Conservation (phyloP, 257 asterid genomes). For the Lycium barbarum region DNA sequence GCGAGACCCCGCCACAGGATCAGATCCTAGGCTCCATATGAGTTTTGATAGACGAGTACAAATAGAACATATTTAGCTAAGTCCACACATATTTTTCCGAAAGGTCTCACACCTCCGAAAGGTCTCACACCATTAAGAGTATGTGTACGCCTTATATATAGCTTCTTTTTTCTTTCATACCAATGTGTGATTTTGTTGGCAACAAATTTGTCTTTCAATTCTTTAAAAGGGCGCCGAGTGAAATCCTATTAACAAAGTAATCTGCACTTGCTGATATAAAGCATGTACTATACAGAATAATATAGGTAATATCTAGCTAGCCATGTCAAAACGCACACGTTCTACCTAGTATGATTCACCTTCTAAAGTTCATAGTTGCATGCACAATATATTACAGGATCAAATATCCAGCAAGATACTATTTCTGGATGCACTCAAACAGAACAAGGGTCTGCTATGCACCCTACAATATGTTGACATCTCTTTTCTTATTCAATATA, state of each 20-base stretch:
- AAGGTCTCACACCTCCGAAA: no score
- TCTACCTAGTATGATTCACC: not conserved
- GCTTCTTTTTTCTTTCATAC: no score
- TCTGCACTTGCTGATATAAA: slow-evolving; percentile 13
- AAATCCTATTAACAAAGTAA: not conserved
- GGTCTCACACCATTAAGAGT: no score
- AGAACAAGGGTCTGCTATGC: slow-evolving; percentile 18
- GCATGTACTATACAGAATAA: not conserved
- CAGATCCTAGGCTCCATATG: no score
- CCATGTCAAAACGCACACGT: slow-evolving; percentile 3
- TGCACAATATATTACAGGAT: not conserved
- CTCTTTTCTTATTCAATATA: not conserved
- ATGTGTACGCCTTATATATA: no score
- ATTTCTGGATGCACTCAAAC: slow-evolving; percentile 12
- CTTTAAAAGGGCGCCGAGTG: not conserved
- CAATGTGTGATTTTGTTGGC: no score
- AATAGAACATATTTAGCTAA: no score
- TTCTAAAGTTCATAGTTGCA: not conserved
- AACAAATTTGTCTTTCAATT: not conserved
- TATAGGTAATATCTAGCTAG: not conserved
- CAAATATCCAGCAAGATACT: not conserved
- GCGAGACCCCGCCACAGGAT: no score
- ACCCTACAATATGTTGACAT: not conserved
- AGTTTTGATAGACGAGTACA: no score
- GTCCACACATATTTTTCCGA: no score